phyloP scores from a whole-genome alignment of 768 basidiomycete species.

The Termitomyces sp. region DNA sequence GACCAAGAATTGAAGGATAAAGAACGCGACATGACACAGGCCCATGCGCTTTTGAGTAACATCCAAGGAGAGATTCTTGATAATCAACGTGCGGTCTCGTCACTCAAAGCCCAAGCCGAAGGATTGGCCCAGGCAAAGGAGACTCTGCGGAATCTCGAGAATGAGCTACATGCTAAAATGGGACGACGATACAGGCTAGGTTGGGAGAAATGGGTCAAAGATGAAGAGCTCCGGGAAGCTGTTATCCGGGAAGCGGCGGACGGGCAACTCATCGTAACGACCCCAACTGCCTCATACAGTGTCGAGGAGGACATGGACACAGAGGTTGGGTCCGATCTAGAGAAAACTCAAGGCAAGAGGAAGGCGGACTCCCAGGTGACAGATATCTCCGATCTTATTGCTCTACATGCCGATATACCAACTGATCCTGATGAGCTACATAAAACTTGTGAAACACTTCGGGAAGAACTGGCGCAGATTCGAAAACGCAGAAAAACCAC shows the following conservation, averaged over 20 bases:
- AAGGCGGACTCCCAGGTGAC: conserved; percentile 43
- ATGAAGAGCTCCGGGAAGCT: conserved; percentile 76
- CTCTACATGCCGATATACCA: conserved; percentile 52
- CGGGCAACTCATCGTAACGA: conserved; percentile 46
- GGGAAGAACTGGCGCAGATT: conserved; percentile 60
- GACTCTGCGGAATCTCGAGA: conserved; percentile 55
- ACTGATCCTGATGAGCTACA: conserved; percentile 48
- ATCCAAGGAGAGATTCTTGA: conserved; percentile 90
- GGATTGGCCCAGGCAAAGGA: conserved; percentile 56
- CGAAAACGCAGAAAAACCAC: conserved; percentile 62
- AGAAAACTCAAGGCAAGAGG: conserved; percentile 50
- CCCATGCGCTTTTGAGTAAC: conserved; percentile 76
- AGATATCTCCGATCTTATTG: conserved; percentile 60
- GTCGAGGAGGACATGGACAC: conserved; percentile 42
- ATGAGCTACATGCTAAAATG: conserved; percentile 68
- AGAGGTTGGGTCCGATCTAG: conserved; percentile 30
- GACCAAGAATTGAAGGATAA: conserved; percentile 90
- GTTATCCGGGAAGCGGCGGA: conserved; percentile 55
- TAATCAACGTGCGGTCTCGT: conserved; percentile 66
- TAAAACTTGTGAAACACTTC: conserved; percentile 50
- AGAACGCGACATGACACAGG: conserved; percentile 87
- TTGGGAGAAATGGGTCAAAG: conserved; percentile 90
- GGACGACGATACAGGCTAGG: conserved; percentile 76
- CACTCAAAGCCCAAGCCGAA: conserved; percentile 66
- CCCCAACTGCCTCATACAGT: conserved; percentile 37